A percentile compares a stretch with the other conserved stretches of the same genome.
Evolutionary conservation across 768 basidiomycete genomes (phyloP).

Genomic region (Amanita subjunquillea): DNA sequence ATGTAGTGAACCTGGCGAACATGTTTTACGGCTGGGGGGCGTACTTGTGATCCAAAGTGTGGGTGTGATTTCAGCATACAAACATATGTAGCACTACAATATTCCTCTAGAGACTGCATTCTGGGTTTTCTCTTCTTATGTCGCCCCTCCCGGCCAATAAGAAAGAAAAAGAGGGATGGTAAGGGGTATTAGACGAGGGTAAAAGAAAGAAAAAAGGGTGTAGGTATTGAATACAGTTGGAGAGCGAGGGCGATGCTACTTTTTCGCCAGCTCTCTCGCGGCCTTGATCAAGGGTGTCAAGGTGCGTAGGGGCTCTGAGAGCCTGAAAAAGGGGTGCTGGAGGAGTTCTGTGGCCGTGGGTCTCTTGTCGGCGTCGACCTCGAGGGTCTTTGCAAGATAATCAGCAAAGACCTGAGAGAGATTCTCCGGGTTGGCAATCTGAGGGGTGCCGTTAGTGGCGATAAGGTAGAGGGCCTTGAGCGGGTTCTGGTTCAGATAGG

Average conservation of each 20-base stretch:
- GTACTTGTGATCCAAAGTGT: neutral
- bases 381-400: conserved; percentile 79
- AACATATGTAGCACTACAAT: conserved; percentile 4
- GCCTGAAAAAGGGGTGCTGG: conserved; percentile 82
- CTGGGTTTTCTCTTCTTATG: no score
- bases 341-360: conserved; percentile 78
- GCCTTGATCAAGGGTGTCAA: conserved; percentile 88
- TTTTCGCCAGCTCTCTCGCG: conserved; percentile 77
- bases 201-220: neutral
- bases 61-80: neutral
- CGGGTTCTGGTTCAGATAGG: conserved; percentile 93
- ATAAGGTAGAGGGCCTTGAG: conserved; percentile 96
- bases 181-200: no score
- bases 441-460: conserved; percentile 95
- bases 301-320: conserved; percentile 79
- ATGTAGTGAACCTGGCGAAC: conserved; percentile 60
- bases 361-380: conserved; percentile 92
- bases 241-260: conserved; percentile 2
- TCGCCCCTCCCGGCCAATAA: no score
- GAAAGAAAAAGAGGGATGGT: neutral
- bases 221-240: neutral
- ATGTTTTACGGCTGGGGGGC: conserved; percentile 44
- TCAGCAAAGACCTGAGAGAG: conserved; percentile 73
- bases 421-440: conserved; percentile 82
- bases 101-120: neutral